Percentiles rank a stretch among this genome's conserved stretches.
Conservation (phyloP, 352 stramenopile species). For the Globisporangium spiculum region DNA sequence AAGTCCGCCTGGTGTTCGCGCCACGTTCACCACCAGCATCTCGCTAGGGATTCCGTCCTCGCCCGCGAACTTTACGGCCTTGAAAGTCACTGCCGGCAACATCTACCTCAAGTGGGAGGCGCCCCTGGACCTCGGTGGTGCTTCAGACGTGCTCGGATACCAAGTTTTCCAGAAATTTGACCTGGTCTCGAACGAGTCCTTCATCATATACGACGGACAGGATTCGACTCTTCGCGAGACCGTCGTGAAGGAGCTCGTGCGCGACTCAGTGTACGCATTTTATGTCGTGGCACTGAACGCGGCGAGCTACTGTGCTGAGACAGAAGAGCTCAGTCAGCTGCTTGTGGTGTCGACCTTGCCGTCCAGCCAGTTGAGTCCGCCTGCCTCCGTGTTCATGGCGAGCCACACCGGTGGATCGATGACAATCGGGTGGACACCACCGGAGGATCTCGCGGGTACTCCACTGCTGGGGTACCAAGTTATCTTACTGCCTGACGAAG, state of each 20-base stretch:
- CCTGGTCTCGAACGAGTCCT: conserved; percentile 22
- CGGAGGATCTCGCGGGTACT: conserved; percentile 50
- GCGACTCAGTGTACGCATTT: conserved; percentile 39
- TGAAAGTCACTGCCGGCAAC: conserved; percentile 44
- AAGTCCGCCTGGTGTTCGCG: conserved; percentile 22
- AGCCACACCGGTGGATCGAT: conserved; percentile 39
- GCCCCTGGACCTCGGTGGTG: conserved; percentile 48
- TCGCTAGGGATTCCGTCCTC: conserved; percentile 37
- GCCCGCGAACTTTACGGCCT: conserved; percentile 34
- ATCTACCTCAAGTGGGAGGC: conserved; percentile 51
- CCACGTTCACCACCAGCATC: conserved; percentile 24
- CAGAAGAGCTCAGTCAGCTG: conserved; percentile 23
- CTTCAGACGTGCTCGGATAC: conserved; percentile 41
- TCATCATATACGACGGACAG: conserved; percentile 53
- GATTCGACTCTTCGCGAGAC: conserved; percentile 28
- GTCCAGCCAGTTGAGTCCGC: conserved; percentile 29
- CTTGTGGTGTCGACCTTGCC: conserved; percentile 32
- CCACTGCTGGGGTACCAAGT: conserved; percentile 39
- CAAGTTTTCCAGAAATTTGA: conserved; percentile 41
- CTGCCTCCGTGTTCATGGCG: conserved; percentile 20
- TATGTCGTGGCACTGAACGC: conserved; percentile 42
- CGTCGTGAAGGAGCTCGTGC: conserved; percentile 26
- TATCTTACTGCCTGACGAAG: conserved; percentile 15
- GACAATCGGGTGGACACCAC: conserved; percentile 39
- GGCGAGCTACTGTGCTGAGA: conserved; percentile 43